These are phyloP conservation scores for Syzygium aqueum DNA, from an alignment of 345 rosid species.

Conservation along the genomic window DNA sequence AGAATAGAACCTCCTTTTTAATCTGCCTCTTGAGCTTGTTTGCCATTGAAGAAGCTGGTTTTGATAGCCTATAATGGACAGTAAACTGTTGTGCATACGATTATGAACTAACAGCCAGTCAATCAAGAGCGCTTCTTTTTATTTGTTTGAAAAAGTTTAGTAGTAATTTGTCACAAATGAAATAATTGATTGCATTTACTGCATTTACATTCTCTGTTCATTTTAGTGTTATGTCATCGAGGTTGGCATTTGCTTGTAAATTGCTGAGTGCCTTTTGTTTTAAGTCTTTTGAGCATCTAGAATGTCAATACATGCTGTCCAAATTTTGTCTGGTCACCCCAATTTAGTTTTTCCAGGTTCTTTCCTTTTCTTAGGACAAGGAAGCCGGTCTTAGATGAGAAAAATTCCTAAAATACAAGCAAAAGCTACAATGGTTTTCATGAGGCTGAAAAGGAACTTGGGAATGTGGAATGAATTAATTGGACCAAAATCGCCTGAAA, in stretches of 20 bases:
- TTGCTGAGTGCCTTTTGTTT: not conserved
- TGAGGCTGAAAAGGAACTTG: not conserved
- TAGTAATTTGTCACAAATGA: not conserved
- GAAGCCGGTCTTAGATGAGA: not conserved
- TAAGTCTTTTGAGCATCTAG: not conserved
- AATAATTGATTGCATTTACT: not conserved
- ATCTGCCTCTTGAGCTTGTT: not conserved
- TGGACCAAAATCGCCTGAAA: not conserved
- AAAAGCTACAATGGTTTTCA: not conserved
- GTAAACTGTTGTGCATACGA: not conserved
- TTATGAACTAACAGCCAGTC: not conserved
- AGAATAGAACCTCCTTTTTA: not conserved
- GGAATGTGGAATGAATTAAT: not conserved
- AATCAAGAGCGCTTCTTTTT: not conserved
- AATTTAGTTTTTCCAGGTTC: not conserved
- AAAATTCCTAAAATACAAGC: not conserved
- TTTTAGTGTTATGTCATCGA: not conserved
- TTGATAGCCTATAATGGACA: not conserved
- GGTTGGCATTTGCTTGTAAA: not conserved
- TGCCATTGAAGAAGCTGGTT: not conserved
- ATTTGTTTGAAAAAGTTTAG: not conserved
- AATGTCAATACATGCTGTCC: not conserved
- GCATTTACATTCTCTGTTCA: not conserved
- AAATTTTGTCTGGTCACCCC: not conserved
- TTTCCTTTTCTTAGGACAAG: not conserved